Evolutionary conservation across 805 yeast genomes (phyloP).

Genomic region (Lipomyces orientalis): DNA sequence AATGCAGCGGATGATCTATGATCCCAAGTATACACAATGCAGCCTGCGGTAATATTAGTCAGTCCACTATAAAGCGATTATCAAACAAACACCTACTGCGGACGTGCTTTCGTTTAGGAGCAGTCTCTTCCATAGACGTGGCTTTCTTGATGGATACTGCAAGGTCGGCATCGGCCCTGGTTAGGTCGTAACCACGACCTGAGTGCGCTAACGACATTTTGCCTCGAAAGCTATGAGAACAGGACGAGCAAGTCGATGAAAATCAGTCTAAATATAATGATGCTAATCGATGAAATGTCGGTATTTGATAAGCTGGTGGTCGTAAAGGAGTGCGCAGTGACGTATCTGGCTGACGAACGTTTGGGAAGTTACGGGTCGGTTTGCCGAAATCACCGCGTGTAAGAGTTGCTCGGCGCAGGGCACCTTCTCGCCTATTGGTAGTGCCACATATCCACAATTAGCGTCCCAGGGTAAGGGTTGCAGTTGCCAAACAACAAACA

Average conservation of each 20-base stretch:
- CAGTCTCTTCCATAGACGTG: conserved; percentile 74
- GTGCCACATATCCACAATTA: no score
- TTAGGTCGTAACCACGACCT: not conserved
- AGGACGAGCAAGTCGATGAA: not conserved
- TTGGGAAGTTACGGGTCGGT: not conserved
- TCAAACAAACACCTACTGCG: conserved; percentile 47
- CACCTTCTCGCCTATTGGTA: no score
- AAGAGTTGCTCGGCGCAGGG: no score
- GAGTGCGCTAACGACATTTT: conserved; percentile 5
- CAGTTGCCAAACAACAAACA: no score
- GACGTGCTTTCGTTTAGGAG: conserved; percentile 96
- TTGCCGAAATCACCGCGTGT: no score
- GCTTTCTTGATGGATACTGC: conserved; percentile 75
- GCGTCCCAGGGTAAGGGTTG: no score
- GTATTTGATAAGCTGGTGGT: not conserved
- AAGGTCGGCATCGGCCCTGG: conserved; percentile 43
- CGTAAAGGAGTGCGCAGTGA: not conserved
- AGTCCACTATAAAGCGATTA: not conserved
- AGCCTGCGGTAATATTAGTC: not conserved
- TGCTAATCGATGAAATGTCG: not conserved
- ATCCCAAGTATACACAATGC: conserved; percentile 95
- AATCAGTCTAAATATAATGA: not conserved
- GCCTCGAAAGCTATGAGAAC: not conserved
- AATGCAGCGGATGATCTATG: conserved; percentile 81
- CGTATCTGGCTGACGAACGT: not conserved